Evolutionary conservation across 805 yeast genomes (phyloP).

Genomic region (Metschnikowia similis): DNA sequence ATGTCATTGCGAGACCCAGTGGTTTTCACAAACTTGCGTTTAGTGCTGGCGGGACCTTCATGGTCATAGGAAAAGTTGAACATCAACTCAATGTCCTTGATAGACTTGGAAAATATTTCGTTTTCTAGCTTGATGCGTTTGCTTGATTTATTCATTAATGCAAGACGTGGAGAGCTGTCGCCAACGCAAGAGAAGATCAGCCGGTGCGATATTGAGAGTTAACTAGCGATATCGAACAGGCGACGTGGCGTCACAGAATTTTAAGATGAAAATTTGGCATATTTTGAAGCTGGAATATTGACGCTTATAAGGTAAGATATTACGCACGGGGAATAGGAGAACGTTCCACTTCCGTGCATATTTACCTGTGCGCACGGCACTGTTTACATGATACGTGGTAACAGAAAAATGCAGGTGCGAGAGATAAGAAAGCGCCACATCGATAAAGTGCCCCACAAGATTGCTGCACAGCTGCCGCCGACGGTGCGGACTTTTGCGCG

Average conservation of each 20-base stretch:
- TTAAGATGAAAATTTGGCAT: no score
- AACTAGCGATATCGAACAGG: no score
- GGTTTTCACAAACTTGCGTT: background rate
- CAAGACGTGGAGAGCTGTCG: background rate
- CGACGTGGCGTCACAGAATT: no score
- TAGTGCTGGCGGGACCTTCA: background rate
- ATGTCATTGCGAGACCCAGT: background rate
- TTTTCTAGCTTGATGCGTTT: slow-evolving; percentile 13
- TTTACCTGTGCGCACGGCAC: slow-evolving; percentile 5
- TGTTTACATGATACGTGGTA: slow-evolving; percentile 1
- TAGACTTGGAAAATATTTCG: slow-evolving; percentile 15
- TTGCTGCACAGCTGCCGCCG: background rate
- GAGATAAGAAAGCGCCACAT: slow-evolving; percentile 3
- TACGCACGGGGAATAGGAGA: background rate
- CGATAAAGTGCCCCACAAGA: slow-evolving; percentile 3
- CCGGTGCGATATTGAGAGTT: no score
- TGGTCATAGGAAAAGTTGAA: slow-evolving; percentile 10
- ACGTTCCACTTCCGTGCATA: slow-evolving; percentile 4
- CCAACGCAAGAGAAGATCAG: no score
- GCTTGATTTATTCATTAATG: slow-evolving; percentile 12
- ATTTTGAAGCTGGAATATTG: background rate
- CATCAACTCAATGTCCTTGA: slow-evolving; percentile 16
- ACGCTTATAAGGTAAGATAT: background rate
- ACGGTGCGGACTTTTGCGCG: slow-evolving; percentile 2
- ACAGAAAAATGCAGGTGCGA: background rate